These are phyloP conservation scores for Claviceps purpurea DNA, from an alignment of 2,329 filamentous ascomycete species.

Conservation along the genomic window DNA sequence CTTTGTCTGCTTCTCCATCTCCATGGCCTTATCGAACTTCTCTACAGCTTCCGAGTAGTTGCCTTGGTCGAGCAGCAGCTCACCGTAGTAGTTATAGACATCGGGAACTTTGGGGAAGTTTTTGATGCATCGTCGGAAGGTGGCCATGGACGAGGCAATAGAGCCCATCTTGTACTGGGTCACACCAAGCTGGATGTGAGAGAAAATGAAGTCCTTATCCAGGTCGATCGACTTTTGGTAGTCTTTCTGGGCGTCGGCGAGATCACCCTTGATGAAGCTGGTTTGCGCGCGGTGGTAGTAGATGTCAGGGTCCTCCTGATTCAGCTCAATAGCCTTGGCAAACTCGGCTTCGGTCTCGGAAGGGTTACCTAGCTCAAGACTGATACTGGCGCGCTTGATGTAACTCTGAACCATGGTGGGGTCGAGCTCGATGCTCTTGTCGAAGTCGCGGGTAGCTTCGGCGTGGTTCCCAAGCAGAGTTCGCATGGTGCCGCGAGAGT, in stretches of 20 bases:
- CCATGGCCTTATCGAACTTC: slow-evolving; percentile 96
- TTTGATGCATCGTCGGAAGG: slow-evolving; percentile 94
- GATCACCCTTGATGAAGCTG: slow-evolving; percentile 94
- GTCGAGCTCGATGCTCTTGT: slow-evolving; percentile 85
- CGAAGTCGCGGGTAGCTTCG: slow-evolving; percentile 70
- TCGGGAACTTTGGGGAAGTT: slow-evolving; percentile 95
- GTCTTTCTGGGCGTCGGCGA: slow-evolving; percentile 87
- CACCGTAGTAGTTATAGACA: slow-evolving; percentile 99
- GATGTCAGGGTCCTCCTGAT: slow-evolving; percentile 84
- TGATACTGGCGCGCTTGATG: slow-evolving; percentile 98
- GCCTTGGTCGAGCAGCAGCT: slow-evolving; percentile 89
- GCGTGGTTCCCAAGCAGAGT: slow-evolving; percentile 83
- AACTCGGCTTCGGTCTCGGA: slow-evolving; percentile 84
- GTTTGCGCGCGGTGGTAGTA: slow-evolving; percentile 98
- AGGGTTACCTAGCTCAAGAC: slow-evolving; percentile 79
- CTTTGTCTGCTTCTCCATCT: slow-evolving; percentile 93
- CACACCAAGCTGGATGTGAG: slow-evolving; percentile 96
- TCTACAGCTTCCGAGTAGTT: slow-evolving; percentile 92
- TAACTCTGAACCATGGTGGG: slow-evolving; percentile 86
- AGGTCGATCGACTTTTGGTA: slow-evolving; percentile 99
- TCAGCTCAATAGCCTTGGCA: slow-evolving; percentile 68
- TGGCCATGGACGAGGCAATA: slow-evolving; percentile 94
- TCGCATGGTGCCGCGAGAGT: slow-evolving; percentile 91
- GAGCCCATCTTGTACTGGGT: slow-evolving; percentile 99
- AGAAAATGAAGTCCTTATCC: slow-evolving; percentile 94